phyloP scores from a whole-genome alignment of 225 moss, liverwort and hornwort species.

The Bryoerythrophyllum caledonicum region DNA sequence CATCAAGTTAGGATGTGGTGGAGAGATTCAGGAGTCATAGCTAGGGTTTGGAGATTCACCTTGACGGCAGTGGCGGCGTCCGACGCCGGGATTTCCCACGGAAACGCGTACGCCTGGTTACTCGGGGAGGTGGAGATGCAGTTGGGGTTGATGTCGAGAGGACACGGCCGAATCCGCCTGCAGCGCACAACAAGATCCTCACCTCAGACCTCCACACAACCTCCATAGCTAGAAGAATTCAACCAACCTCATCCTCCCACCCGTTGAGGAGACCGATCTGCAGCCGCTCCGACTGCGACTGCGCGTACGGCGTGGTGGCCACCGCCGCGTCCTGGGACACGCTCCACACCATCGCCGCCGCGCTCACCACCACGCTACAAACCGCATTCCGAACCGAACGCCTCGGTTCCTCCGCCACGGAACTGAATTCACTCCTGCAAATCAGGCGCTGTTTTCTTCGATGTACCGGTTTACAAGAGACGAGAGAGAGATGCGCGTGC shows the following conservation, averaged over 20 bases:
- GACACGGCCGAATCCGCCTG: constrained; percentile 74
- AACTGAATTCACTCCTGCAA: constrained; percentile 17
- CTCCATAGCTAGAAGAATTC: no score
- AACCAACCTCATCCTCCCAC: constrained; percentile 37
- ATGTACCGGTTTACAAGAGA: no score
- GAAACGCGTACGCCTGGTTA: constrained; percentile 76
- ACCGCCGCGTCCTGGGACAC: no score
- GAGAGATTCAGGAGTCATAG: no score
- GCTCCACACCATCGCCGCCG: constrained; percentile 21
- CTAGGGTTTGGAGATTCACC: no score
- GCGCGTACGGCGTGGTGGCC: constrained; percentile 58
- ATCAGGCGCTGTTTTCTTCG: not conserved
- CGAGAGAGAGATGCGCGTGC: constrained; percentile 31
- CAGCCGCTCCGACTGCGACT: constrained; percentile 54
- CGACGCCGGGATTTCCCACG: constrained; percentile 74
- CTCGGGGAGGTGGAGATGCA: constrained; percentile 80
- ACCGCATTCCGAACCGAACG: not conserved
- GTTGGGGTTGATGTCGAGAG: constrained; percentile 78
- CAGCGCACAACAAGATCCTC: constrained; percentile 16
- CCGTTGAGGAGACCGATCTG: constrained; percentile 67
- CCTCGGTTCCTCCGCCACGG: constrained; percentile 6
- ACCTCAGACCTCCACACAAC: not conserved
- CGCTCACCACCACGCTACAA: constrained; percentile 25
- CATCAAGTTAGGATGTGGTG: not conserved
- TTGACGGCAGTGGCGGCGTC: constrained; percentile 50